Evolutionary conservation across 2,329 filamentous ascomycete genomes (phyloP).

Genomic region (Xylariomycetidae sp.): DNA sequence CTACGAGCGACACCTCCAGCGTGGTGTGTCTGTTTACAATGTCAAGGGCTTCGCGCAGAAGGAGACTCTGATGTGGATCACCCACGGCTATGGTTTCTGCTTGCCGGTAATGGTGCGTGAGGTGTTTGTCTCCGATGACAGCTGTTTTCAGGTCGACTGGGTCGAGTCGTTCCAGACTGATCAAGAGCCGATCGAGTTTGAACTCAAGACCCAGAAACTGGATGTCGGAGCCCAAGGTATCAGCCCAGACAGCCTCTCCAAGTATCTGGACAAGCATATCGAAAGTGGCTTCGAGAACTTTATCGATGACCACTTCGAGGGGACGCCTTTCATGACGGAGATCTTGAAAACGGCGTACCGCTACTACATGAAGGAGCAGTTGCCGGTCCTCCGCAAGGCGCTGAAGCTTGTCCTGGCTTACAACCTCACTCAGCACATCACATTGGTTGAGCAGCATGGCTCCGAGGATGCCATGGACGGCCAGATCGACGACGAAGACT

Average conservation of each 20-base stretch:
- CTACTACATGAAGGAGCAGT: constrained; percentile 83
- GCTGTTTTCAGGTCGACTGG: constrained; percentile 92
- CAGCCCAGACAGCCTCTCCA: constrained; percentile 70
- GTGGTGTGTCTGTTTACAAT: constrained; percentile 86
- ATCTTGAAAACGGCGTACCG: constrained; percentile 94
- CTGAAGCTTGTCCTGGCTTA: constrained; percentile 93
- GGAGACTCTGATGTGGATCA: constrained; percentile 78
- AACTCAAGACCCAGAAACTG: constrained; percentile 80
- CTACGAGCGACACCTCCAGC: constrained; percentile 82
- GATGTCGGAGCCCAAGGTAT: constrained; percentile 87
- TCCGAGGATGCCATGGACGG: constrained; percentile 73
- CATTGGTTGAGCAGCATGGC: constrained; percentile 84
- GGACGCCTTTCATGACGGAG: constrained; percentile 89
- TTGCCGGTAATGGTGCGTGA: constrained; percentile 90
- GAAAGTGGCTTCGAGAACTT: constrained; percentile 89
- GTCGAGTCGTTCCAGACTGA: constrained; percentile 67
- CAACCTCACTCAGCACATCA: constrained; percentile 91
- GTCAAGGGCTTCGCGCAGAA: constrained; percentile 76
- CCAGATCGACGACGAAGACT: constrained; percentile 78
- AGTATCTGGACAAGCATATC: constrained; percentile 93
- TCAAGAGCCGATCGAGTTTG: constrained; percentile 72
- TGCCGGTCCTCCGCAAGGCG: constrained; percentile 87
- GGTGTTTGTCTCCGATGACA: constrained; percentile 85
- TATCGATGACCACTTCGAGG: constrained; percentile 93
- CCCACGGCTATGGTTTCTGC: constrained; percentile 90